Base-by-base conservation (phyloP, 768 basidiomycete species). In the Phanerochaete carnosa region DNA sequence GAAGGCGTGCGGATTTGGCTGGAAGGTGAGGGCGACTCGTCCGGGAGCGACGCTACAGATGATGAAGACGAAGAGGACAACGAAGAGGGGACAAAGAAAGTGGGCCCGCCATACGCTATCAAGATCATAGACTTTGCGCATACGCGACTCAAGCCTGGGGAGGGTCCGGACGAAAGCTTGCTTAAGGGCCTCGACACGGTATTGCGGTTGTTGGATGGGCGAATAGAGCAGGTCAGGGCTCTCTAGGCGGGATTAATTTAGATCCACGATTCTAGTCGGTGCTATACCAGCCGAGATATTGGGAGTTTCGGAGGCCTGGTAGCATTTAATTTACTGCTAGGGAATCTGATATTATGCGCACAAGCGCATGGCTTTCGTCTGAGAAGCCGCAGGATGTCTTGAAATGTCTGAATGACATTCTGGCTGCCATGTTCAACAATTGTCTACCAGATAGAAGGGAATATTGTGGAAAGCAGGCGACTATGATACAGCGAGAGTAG, bases 51-150 rank as follows among this genome's bases (percentile, higher is more conserved):
- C 0, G 77, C 75, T 8, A 72, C 56, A 9, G 68, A 67, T 11
- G 67, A 67, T 19, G 74, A 73, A 7, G 67, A 67, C 19, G 62
- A 62, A 22, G 61, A 66, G 11, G 71, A 66, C 12, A 61, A 67
- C 2, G 72, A 67, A 9, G 69, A 64, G 2, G 68, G 58, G 1
- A 66, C 63, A 9, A 72, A 67, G n/a, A 73, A 68, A 16, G 68
- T 59, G 57, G 80, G 77, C 32, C 79, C 79, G 19, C 81, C 84
- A 32, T 89, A 82, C 63, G 77, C 79, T 15, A 79, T 97, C 61
- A 88, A 88, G 64, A 75, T 97, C 64, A 98, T 98, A 65, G 96
- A 99, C 76, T 98, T 99, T 71, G 95, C 95, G 7, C 96, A 98
- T 72, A 89, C 94, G 1, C 76, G 81, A 25, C 63, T 90, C 13